Evolutionary conservation across 2,329 filamentous ascomycete species (phyloP).

Genomic region (Amauroascus verrucosus): DNA sequence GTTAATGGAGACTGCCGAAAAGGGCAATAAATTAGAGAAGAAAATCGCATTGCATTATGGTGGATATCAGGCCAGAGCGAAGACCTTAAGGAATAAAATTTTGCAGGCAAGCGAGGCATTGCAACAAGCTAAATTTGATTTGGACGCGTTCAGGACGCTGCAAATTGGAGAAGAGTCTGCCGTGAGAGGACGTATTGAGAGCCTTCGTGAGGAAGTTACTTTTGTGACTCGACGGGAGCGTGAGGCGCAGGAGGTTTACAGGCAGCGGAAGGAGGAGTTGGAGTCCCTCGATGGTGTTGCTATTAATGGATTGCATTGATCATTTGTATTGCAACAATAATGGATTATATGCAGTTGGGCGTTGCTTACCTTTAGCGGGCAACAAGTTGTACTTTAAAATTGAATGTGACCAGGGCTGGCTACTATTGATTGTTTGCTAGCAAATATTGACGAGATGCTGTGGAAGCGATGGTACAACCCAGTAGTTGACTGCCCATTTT

Average conservation of each 20-base stretch:
- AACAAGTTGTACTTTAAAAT: not conserved
- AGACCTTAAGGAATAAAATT: slow-evolving; percentile 70
- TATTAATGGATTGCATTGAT: slow-evolving; percentile 26
- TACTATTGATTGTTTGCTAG: too few species aligned
- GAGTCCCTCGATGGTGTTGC: slow-evolving; percentile 42
- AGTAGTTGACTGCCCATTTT: too few species aligned
- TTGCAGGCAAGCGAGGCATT: slow-evolving; percentile 62
- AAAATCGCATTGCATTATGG: slow-evolving; percentile 79
- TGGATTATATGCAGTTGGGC: not conserved
- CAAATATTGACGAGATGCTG: too few species aligned
- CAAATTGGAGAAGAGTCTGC: slow-evolving; percentile 71
- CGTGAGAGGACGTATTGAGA: slow-evolving; percentile 59
- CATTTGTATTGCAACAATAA: not conserved
- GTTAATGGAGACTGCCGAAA: slow-evolving; percentile 63
- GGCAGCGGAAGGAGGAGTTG: slow-evolving; percentile 66
- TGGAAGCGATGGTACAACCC: not conserved
- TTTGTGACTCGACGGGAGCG: slow-evolving; percentile 73
- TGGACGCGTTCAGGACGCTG: slow-evolving; percentile 64
- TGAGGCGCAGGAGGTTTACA: slow-evolving; percentile 81
- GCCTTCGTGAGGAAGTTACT: slow-evolving; percentile 69
- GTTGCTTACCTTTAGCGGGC: not conserved
- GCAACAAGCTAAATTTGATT: slow-evolving; percentile 59
- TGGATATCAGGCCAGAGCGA: slow-evolving; percentile 79
- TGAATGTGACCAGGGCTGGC: too few species aligned
- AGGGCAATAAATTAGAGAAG: slow-evolving; percentile 82